phyloP scores from a whole-genome alignment of 306 rosid genomes.

The Pyrus betulifolia region DNA sequence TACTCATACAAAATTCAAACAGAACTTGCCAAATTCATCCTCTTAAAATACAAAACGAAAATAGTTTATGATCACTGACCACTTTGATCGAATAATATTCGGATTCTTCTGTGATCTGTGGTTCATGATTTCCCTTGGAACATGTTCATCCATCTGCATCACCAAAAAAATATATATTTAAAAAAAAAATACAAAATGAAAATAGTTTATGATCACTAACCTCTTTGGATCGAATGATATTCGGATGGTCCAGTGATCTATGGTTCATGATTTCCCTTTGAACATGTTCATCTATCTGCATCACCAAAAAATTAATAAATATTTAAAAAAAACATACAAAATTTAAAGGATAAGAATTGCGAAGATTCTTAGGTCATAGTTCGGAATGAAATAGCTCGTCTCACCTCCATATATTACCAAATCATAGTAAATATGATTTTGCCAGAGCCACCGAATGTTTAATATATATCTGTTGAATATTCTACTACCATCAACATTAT shows the following conservation, averaged over 20 bases:
- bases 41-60: no score
- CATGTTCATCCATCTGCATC: conserved; percentile 73
- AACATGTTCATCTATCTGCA: conserved; percentile 76
- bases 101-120: conserved; percentile 82
- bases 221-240: conserved; percentile 78
- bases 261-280: conserved; percentile 87
- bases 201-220: conserved; percentile 24
- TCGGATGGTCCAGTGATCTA: conserved; percentile 74
- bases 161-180: neutral
- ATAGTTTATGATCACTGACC: no score
- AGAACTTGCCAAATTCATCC: neutral
- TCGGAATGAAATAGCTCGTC: no score
- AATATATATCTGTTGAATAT: no score
- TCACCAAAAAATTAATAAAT: neutral
- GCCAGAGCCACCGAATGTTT: no score
- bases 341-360: no score
- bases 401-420: no score
- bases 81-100: conserved; percentile 50
- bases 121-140: conserved; percentile 78
- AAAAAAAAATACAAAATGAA: neutral
- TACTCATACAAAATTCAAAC: no score
- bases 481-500: no score
- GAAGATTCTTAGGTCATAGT: no score
- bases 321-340: neutral
- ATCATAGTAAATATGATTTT: no score